Evolutionary conservation across 2,329 filamentous ascomycete genomes (phyloP), one percentile per base, ranked within the genome.

Genomic region (Venturia oleaginea): DNA sequence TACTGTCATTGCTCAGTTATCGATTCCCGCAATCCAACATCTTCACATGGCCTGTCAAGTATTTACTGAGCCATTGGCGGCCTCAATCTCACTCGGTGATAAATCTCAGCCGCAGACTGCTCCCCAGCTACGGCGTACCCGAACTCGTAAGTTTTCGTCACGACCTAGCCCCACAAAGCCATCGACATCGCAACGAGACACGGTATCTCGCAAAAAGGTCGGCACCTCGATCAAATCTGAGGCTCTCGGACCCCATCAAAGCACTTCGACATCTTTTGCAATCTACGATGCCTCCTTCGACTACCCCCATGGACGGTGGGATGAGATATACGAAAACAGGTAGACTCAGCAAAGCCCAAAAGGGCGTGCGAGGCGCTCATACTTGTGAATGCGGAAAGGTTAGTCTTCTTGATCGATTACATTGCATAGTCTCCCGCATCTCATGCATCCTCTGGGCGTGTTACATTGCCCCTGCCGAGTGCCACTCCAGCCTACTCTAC

Each of bases 281-380:
- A 13, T 24, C 59, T 17, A 60, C n/a, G 37, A 60, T 43, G n/a
- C 37, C 34, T 60, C n/a, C n/a, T n/a, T 60, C 59, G 27, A 37
- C 15, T 37, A 42, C 34, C 34, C 13, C 59, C n/a, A 37, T 60
- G 37, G 22, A 60, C 15, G 43, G 37, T n/a, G 27, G 59, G 8
- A 40, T 60, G 34, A 60, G 17, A 27, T 42, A 42, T 1, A 80
- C 78, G 24, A 75, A 73, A 67, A 80, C 78, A 32, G 78, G 78
- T 24, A 73, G 78, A 34, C 74, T 80, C 61, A 79, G 77, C 65
- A 80, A 79, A 70, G 78, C 78, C 7, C 76, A 78, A 67, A 80
- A 80, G 66, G 78, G 78, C 17, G 64, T 76, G 48, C 77, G 77
- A 67, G 75, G 70, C 11, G 70, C 80, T 24, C 78, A 80, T 66